Percentiles rank a stretch among this genome's conserved stretches.
Conservation (phyloP, 2,329 filamentous ascomycete genomes). For the Trichoderma arundinaceum region DNA sequence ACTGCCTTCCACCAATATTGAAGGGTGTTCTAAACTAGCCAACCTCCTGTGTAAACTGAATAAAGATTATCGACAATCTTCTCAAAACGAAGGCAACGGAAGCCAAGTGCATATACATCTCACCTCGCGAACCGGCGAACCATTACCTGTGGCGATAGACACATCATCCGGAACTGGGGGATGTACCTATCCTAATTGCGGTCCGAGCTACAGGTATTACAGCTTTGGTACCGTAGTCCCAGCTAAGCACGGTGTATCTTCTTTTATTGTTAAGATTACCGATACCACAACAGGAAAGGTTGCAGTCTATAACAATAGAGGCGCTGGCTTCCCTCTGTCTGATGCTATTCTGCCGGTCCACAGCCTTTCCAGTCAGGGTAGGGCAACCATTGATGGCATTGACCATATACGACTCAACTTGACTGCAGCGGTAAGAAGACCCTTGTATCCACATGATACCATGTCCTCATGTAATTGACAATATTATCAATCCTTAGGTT, state of each 20-base stretch:
- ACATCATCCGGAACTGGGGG: background rate
- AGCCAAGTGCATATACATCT: background rate
- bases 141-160: background rate
- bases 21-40: too few relatives aligned
- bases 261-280: slow-evolving; percentile 4
- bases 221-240: background rate
- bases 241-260: background rate
- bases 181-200: slow-evolving; percentile 12
- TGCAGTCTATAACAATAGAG: background rate
- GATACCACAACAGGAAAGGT: background rate
- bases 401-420: background rate
- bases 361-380: background rate
- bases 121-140: background rate
- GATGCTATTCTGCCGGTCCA: background rate
- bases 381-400: background rate
- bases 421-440: background rate
- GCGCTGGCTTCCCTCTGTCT: slow-evolving; percentile 3
- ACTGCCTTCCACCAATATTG: too few relatives aligned
- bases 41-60: background rate
- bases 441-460: too few relatives aligned
- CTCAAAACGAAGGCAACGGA: background rate
- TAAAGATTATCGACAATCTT: background rate
- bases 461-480: background rate
- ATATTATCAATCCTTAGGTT: background rate
- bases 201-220: slow-evolving; percentile 6